These are phyloP conservation scores for Colletotrichum scovillei DNA, from an alignment of 2,329 filamentous ascomycete species.

Conservation along the genomic window DNA sequence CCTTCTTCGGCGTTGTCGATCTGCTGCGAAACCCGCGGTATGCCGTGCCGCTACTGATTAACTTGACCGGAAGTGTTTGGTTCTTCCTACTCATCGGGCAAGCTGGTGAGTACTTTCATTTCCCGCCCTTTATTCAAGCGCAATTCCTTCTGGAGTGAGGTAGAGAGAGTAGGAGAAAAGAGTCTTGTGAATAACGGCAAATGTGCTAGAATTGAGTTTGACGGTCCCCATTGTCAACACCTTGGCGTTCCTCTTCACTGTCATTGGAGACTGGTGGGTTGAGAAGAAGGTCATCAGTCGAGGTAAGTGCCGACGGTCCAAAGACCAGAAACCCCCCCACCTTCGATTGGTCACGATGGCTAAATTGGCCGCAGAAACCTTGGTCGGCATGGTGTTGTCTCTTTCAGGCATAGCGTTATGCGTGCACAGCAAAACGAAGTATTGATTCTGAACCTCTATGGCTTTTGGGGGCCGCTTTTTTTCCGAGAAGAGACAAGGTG, in stretches of 20 bases:
- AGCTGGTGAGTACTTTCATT: slow-evolving; percentile 73
- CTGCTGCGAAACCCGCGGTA: slow-evolving; percentile 85
- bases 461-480: background rate
- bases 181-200: background rate
- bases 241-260: slow-evolving; percentile 94
- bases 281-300: slow-evolving; percentile 90
- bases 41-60: slow-evolving; percentile 84
- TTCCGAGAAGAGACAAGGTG: background rate
- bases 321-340: background rate
- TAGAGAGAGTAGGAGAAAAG: background rate
- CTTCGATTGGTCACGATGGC: slow-evolving; percentile 11
- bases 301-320: slow-evolving; percentile 62
- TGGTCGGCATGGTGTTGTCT: slow-evolving; percentile 83
- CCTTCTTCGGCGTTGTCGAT: slow-evolving; percentile 81
- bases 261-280: slow-evolving; percentile 94
- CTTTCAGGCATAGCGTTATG: slow-evolving; percentile 85
- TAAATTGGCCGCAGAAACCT: slow-evolving; percentile 71
- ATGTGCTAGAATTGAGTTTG: slow-evolving; percentile 79
- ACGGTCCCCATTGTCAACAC: slow-evolving; percentile 97
- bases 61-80: slow-evolving; percentile 94
- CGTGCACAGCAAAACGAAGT: slow-evolving; percentile 71
- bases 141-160: background rate
- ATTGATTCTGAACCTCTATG: background rate
- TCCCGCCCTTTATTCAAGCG: background rate
- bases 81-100: slow-evolving; percentile 95